A percentile compares a stretch with the other conserved stretches of the same genome.
Evolutionary conservation across 257 asterid genomes (phyloP).

Genomic region (Solanum lycopersicoides): DNA sequence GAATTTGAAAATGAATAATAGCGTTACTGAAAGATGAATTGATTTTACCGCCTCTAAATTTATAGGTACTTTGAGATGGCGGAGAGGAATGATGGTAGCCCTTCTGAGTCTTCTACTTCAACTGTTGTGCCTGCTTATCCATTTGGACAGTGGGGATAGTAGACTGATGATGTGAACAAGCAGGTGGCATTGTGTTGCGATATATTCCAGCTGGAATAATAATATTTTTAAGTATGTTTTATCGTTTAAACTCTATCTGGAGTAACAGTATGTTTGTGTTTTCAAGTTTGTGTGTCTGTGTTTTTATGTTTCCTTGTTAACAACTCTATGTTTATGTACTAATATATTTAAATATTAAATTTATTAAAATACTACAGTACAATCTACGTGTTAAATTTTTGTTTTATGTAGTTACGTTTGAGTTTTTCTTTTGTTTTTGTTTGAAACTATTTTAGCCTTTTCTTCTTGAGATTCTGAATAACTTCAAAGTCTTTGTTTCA

Average conservation of each 20-base stretch:
- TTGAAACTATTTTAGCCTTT: no score
- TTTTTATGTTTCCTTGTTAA: not conserved
- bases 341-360: not conserved
- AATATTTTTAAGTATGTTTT: not conserved
- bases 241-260: not conserved
- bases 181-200: not conserved
- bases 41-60: not conserved
- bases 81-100: not conserved
- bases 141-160: not conserved
- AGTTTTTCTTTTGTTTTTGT: no score
- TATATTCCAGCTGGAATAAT: not conserved
- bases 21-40: not conserved
- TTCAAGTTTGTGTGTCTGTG: not conserved
- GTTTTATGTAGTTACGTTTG: no score
- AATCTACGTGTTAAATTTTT: no score
- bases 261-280: not conserved
- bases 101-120: not conserved
- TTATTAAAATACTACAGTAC: no score
- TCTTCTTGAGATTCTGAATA: not conserved
- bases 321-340: not conserved
- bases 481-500: not conserved
- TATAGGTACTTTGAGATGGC: not conserved
- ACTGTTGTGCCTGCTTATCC: not conserved
- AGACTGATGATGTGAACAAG: not conserved
- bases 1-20: not conserved